A percentile compares a stretch with the other conserved stretches of the same genome.
Evolutionary conservation across 805 yeast species (phyloP).

Genomic region (Isabelozyma pseudorhagii): DNA sequence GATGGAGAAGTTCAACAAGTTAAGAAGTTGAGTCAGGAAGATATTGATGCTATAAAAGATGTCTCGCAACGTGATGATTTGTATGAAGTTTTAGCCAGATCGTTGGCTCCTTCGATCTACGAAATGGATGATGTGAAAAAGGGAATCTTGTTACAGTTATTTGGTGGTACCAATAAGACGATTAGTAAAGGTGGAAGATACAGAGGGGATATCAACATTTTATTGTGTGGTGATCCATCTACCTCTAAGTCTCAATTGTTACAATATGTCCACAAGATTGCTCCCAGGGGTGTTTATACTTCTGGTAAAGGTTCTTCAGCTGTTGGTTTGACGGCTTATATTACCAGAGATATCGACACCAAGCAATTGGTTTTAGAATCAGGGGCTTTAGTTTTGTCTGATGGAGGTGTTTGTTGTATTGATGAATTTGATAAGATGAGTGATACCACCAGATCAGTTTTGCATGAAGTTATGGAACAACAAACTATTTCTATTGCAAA

Average conservation of each 20-base stretch:
- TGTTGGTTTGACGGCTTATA: conserved; percentile 96
- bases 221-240: conserved; percentile 97
- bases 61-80: conserved; percentile 70
- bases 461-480: conserved; percentile 99
- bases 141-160: conserved; percentile 86
- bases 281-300: conserved; percentile 97
- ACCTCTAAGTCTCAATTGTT: conserved; percentile 93
- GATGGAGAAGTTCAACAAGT: conserved; percentile 77
- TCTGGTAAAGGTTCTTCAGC: conserved; percentile 99
- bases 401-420: conserved; percentile 98
- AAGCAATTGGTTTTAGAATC: conserved; percentile 89
- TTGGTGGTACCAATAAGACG: conserved; percentile 92
- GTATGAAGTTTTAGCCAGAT: conserved; percentile 81
- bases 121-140: conserved; percentile 97
- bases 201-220: conserved; percentile 91
- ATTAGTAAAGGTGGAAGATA: conserved; percentile 89
- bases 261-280: conserved; percentile 94
- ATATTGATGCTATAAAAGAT: conserved; percentile 59
- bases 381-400: conserved; percentile 94
- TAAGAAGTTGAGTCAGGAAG: conserved; percentile 65
- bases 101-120: conserved; percentile 94
- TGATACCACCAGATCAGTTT: conserved; percentile 88
- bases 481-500: conserved; percentile 97
- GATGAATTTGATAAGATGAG: conserved; percentile 99
- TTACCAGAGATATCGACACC: conserved; percentile 91